These are phyloP conservation scores for Babesia gibsoni DNA, from an alignment of 169 alveolate genomes.

Conservation along the genomic window DNA sequence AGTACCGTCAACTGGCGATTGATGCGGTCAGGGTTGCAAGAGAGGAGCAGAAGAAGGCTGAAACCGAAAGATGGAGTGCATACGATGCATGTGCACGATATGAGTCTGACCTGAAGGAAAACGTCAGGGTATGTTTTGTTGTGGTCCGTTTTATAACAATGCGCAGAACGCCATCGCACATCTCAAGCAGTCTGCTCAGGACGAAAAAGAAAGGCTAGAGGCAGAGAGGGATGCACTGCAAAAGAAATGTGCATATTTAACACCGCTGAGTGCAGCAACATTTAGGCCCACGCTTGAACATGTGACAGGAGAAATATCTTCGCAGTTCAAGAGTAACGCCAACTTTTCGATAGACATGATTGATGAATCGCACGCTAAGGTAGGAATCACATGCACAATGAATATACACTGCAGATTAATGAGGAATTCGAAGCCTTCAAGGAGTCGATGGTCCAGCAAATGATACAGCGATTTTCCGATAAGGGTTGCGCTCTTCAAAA, in stretches of 20 bases:
- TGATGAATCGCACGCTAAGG: constrained; percentile 16
- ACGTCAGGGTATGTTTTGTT: constrained; percentile 26
- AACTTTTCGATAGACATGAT: constrained; percentile 13
- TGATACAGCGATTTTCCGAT: constrained; percentile 5
- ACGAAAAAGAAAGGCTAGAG: neutral
- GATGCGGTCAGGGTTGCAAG: constrained; percentile 62
- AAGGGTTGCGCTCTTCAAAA: constrained; percentile 11
- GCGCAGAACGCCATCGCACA: constrained; percentile 23
- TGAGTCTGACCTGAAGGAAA: constrained; percentile 51
- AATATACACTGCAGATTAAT: neutral
- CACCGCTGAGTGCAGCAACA: neutral
- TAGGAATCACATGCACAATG: neutral
- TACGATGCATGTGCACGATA: constrained; percentile 47
- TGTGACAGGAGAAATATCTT: constrained; percentile 8
- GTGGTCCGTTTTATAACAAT: neutral
- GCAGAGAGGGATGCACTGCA: constrained; percentile 31
- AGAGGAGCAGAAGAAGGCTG: constrained; percentile 43
- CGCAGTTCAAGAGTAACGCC: constrained; percentile 15
- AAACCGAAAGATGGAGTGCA: constrained; percentile 41
- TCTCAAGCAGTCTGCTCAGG: constrained; percentile 13
- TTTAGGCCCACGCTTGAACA: neutral
- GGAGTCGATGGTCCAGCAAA: neutral
- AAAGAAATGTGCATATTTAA: neutral
- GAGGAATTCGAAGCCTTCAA: constrained; percentile 7
- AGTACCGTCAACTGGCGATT: constrained; percentile 54